phyloP scores from a whole-genome alignment of 202 grass and related monocot genomes.

The Brachypodium distachyon region DNA sequence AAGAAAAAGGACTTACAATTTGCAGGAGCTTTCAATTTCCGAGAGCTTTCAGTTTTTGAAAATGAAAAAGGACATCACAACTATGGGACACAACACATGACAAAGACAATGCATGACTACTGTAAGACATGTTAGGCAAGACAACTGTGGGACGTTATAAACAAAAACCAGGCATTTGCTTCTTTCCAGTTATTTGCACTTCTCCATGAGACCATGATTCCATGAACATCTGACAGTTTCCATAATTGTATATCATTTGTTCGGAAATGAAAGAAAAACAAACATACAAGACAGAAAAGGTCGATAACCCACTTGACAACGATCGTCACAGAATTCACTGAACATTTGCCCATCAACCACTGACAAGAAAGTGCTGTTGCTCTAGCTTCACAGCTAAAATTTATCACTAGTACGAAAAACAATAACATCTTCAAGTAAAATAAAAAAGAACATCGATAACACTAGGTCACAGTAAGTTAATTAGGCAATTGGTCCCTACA shows the following conservation, averaged over 20 bases:
- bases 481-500: neutral
- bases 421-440: too few relatives aligned
- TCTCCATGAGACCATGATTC: too few relatives aligned
- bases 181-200: constrained; percentile 86
- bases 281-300: neutral
- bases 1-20: too few relatives aligned
- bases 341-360: constrained; percentile 89
- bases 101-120: too few relatives aligned
- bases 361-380: constrained; percentile 76
- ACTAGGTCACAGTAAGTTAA: neutral
- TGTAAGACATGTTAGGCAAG: too few relatives aligned
- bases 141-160: too few relatives aligned
- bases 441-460: neutral
- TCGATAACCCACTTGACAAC: constrained; percentile 64
- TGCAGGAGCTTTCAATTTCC: too few relatives aligned
- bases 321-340: constrained; percentile 60
- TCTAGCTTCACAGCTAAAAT: constrained; percentile 51
- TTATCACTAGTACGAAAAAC: too few relatives aligned
- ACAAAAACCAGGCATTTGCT: constrained; percentile 93
- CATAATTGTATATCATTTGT: neutral
- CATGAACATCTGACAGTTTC: constrained; percentile 49
- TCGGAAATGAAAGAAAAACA: neutral
- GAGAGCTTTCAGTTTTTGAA: too few relatives aligned
- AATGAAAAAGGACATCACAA: too few relatives aligned
- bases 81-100: too few relatives aligned